Conservation (phyloP, 768 basidiomycete species). For the Leucocoprinus leucothites region DNA sequence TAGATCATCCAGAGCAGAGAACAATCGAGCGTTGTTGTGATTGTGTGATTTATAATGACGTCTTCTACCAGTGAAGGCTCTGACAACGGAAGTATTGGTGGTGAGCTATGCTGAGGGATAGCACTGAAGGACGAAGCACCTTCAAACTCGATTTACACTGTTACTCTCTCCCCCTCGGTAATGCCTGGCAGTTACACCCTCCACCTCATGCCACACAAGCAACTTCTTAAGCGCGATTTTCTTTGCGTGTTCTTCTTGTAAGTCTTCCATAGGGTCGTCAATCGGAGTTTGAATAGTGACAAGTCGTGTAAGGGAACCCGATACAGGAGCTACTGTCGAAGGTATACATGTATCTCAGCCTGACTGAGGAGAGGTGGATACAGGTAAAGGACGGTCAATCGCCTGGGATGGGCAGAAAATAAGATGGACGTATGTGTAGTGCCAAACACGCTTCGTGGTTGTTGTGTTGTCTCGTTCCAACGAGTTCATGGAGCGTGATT, state of each 20-base stretch:
- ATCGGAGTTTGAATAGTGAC: slow-evolving; percentile 47
- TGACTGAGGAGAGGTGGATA: slow-evolving; percentile 22
- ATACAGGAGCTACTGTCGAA: slow-evolving; percentile 19
- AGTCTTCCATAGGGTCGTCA: too few relatives aligned
- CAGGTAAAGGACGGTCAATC: too few relatives aligned
- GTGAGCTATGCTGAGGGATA: too few relatives aligned
- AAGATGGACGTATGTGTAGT: slow-evolving; percentile 68
- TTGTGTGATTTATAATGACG: too few relatives aligned
- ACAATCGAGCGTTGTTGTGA: too few relatives aligned
- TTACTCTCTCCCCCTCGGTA: too few relatives aligned
- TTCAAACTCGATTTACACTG: too few relatives aligned
- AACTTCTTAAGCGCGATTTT: slow-evolving; percentile 41
- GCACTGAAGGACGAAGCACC: too few relatives aligned
- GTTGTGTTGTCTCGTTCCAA: slow-evolving; percentile 65
- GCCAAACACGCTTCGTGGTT: slow-evolving; percentile 78
- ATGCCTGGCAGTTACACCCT: background rate
- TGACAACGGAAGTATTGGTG: too few relatives aligned
- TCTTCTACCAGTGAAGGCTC: too few relatives aligned
- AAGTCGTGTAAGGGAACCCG: slow-evolving; percentile 53
- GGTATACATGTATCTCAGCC: slow-evolving; percentile 10
- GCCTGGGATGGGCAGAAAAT: slow-evolving; percentile 41
- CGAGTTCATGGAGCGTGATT: slow-evolving; percentile 43
- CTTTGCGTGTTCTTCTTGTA: too few relatives aligned
- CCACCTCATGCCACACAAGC: slow-evolving; percentile 17
- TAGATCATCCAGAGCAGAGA: too few relatives aligned